Evolutionary conservation across 345 rosid species (phyloP).

Genomic region (Salix dunnii): DNA sequence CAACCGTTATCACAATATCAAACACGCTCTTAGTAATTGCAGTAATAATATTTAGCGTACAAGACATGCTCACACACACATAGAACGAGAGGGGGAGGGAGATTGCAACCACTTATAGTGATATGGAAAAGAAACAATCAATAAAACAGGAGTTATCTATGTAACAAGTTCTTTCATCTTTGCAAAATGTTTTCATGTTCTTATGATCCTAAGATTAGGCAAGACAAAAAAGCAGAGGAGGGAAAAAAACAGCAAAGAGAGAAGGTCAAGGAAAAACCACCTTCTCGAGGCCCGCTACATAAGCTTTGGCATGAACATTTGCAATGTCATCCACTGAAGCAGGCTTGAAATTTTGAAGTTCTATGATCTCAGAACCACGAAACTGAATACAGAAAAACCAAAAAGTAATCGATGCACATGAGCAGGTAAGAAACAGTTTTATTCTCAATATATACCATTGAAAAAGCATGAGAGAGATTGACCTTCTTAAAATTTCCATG

Average conservation of each 20-base stretch:
- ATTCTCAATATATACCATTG: not conserved
- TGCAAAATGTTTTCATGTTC: not conserved
- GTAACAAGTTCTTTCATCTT: too few species aligned
- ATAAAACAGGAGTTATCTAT: too few species aligned
- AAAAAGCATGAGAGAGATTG: not conserved
- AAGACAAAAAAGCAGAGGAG: not conserved
- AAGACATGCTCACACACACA: not conserved
- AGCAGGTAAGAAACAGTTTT: not conserved
- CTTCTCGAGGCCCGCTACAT: constrained; percentile 82
- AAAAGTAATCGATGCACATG: too few species aligned
- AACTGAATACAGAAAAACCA: constrained; percentile 42
- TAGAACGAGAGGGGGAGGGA: too few species aligned
- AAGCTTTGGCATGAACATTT: constrained; percentile 71
- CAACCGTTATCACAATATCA: too few species aligned
- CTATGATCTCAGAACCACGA: constrained; percentile 62
- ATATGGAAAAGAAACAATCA: not conserved
- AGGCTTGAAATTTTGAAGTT: constrained; percentile 63
- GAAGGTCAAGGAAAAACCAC: constrained; percentile 31
- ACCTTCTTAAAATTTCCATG: not conserved
- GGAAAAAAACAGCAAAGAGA: not conserved
- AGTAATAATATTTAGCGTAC: not conserved
- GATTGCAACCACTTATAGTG: not conserved
- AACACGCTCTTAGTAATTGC: not conserved
- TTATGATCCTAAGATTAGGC: not conserved
- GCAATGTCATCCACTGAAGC: constrained; percentile 74